These are phyloP conservation scores for Beauveria brongniartii DNA, from an alignment of 2,329 filamentous ascomycete species.

Conservation along the genomic window DNA sequence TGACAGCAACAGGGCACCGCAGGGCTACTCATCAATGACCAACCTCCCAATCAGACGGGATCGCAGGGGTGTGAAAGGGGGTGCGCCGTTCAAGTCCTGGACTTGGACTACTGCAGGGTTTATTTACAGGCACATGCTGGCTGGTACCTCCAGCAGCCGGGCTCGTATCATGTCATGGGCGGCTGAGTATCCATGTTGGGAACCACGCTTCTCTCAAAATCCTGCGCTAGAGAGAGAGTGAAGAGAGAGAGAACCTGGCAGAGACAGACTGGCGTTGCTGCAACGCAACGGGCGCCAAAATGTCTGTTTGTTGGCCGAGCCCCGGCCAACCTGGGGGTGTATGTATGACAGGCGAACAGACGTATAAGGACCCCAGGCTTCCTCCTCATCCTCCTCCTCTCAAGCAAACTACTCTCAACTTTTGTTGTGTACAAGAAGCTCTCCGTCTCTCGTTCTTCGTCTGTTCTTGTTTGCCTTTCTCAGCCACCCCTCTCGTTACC, in stretches of 20 bases:
- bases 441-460: not conserved
- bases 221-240: not conserved
- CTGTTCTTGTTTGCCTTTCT: not conserved
- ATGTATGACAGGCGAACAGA: not conserved
- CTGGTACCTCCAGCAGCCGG: not conserved
- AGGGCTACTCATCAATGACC: not conserved
- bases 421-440: not conserved
- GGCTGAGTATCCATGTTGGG: constrained; percentile 6
- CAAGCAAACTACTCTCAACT: not conserved
- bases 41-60: constrained; percentile 4
- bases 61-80: not conserved
- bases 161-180: constrained; percentile 9
- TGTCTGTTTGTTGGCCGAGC: not conserved
- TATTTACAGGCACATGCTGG: constrained; percentile 1
- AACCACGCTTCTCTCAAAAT: not conserved
- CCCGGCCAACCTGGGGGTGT: not conserved
- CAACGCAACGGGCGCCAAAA: constrained; percentile 3
- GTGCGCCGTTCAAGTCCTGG: not conserved
- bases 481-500: not conserved
- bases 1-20: too few relatives aligned
- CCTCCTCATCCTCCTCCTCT: not conserved
- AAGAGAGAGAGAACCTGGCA: not conserved
- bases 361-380: constrained; percentile 6
- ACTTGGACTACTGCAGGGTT: not conserved
- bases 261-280: not conserved